phyloP scores from a whole-genome alignment of 2,329 filamentous ascomycete genomes.

The Fusarium tanahbumbuense region DNA sequence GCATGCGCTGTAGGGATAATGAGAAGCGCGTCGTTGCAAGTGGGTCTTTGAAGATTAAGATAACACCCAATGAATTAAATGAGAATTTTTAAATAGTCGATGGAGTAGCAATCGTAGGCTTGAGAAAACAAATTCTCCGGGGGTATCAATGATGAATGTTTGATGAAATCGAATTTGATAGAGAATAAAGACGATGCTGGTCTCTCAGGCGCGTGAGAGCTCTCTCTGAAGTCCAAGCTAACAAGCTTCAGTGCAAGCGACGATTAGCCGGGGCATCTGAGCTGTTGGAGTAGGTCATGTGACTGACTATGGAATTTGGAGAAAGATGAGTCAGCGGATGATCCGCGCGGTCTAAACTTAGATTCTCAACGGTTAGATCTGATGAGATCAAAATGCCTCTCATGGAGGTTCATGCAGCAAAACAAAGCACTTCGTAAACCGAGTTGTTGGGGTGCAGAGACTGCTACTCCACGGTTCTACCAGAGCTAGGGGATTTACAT shows the following conservation, averaged over 20 bases:
- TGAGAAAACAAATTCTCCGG: neutral
- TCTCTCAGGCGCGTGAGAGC: constrained; percentile 30
- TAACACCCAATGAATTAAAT: constrained; percentile 1
- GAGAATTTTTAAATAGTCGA: neutral
- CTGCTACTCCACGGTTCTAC: constrained; percentile 27
- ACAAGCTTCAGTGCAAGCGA: constrained; percentile 32
- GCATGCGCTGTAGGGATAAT: constrained; percentile 41
- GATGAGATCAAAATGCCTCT: constrained; percentile 27
- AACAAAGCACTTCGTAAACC: constrained; percentile 7
- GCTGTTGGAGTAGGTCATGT: constrained; percentile 21
- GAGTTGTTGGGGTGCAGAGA: constrained; percentile 41
- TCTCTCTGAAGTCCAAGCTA: constrained; percentile 32
- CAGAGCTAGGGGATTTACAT: constrained; percentile 21
- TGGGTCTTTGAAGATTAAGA: constrained; percentile 23
- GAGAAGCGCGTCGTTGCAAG: constrained; percentile 37
- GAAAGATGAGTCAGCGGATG: constrained; percentile 26
- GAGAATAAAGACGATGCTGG: constrained; percentile 25
- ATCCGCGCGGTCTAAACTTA: neutral
- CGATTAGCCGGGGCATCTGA: constrained; percentile 29
- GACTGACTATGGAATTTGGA: too few species aligned
- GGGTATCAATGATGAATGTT: neutral
- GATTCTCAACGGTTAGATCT: constrained; percentile 41
- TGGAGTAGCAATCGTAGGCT: neutral
- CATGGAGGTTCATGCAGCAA: neutral
- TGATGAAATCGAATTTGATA: constrained; percentile 5